phyloP scores from a whole-genome alignment of 192 early-diverging fungal species.

The Gaertneriomyces sp. region DNA sequence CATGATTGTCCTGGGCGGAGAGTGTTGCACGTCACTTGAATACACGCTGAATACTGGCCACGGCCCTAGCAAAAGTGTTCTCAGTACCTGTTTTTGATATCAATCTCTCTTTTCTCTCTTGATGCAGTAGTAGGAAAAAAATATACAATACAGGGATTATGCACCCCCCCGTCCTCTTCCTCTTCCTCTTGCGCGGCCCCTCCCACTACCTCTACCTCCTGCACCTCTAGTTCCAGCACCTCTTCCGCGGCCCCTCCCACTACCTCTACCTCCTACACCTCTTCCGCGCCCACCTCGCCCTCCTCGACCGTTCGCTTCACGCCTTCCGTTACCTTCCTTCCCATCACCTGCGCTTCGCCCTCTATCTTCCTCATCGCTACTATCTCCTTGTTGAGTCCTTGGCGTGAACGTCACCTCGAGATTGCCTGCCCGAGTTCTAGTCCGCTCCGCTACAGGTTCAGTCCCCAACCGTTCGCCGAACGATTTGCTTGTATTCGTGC shows the following conservation, averaged over 20 bases:
- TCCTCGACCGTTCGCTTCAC: constrained; percentile 24
- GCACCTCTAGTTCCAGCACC: constrained; percentile 1
- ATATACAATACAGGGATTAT: too few relatives aligned
- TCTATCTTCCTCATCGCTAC: neutral
- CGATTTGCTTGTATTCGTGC: too few relatives aligned
- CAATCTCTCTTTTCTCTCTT: too few relatives aligned
- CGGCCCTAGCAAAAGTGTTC: too few relatives aligned
- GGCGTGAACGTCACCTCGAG: neutral
- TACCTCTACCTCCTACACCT: constrained; percentile 19
- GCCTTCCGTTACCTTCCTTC: constrained; percentile 16
- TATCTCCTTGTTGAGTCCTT: constrained; percentile 4
- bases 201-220: constrained; percentile 3
- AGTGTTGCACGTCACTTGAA: too few relatives aligned
- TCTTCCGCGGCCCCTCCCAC: constrained; percentile 18
- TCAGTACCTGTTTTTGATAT: too few relatives aligned
- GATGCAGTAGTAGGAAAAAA: too few relatives aligned
- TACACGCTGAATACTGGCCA: too few relatives aligned
- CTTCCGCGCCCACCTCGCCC: constrained; percentile 34
- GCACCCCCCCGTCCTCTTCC: constrained; percentile 4
- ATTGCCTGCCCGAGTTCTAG: constrained; percentile 9
- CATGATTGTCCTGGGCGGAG: too few relatives aligned
- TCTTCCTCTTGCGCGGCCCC: constrained; percentile 11
- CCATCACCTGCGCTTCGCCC: constrained; percentile 7
- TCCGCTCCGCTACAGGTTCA: constrained; percentile 1
- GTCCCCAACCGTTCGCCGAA: neutral